Evolutionary conservation across 2,329 filamentous ascomycete species (phyloP), one percentile per base, ranked within the genome.

Genomic region (Fusarium hainanense): DNA sequence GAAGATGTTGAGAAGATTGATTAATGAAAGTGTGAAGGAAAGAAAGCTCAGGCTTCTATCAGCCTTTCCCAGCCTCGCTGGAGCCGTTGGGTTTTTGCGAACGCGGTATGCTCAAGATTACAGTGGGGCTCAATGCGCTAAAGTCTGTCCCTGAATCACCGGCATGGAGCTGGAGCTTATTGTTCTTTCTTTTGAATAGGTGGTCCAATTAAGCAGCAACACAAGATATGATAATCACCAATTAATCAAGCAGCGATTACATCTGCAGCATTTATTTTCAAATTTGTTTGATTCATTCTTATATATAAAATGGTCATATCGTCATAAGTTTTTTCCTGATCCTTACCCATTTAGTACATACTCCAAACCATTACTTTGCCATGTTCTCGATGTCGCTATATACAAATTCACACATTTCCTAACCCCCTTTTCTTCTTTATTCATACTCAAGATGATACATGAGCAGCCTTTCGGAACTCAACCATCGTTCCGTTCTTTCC

Each of bases 21-120:
- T 63, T 55, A 37, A 44, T 54, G 46, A 44, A 34, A 18, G 49
- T 51, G 34, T 42, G 14, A 40, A 51, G 27, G 34, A 63, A 21
- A 59, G 41, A 48, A 66, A 54, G 48, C 50, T 62, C 32, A 59
- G 54, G 57, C 30, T 27, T 43, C 30, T 58, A 49, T 73, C 71
- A 75, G 73, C 71, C 73, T 75, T 69, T 68, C 52, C 73, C 71
- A 75, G 72, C 72, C 72, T 74, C 64, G 71, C 63, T 64, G 44
- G 66, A 51, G 44, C 61, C 55, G 46, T 54, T 30, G 40, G 61
- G 56, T 65, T 66, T 66, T 57, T 56, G 50, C 46, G 59, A 66
- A 54, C 54, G 34, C 47, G 55, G 42, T 47, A 41, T 25, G 28
- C 40, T 25, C 28, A 40, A 48, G 12, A 40, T 48, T 65, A 40